These are phyloP conservation scores for Beauveria scarabaeidicola DNA, from an alignment of 2,329 filamentous ascomycete genomes.

Conservation along the genomic window DNA sequence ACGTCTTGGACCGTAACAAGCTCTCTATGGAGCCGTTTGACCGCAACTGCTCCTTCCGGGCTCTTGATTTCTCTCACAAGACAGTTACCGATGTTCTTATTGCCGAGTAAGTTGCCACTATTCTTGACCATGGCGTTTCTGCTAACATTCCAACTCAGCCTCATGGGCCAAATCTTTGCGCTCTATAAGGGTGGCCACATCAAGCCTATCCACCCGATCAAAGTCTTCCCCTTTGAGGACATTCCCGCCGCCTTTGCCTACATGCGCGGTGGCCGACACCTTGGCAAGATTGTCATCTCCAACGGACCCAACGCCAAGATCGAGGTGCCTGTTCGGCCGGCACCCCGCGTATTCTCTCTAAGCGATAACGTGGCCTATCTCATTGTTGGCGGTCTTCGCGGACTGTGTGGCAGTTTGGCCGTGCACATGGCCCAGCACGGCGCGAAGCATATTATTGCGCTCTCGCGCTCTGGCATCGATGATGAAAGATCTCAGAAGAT, in stretches of 20 bases:
- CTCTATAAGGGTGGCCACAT: slow-evolving; percentile 14
- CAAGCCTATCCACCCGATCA: slow-evolving; percentile 17
- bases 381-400: slow-evolving; percentile 21
- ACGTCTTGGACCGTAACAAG: slow-evolving; percentile 19
- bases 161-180: slow-evolving; percentile 8
- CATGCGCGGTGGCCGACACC: slow-evolving; percentile 32
- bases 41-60: slow-evolving; percentile 24
- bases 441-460: slow-evolving; percentile 19
- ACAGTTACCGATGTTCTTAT: slow-evolving; percentile 12
- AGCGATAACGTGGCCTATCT: slow-evolving; percentile 17
- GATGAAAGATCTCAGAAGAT: slow-evolving; percentile 12
- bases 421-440: slow-evolving; percentile 21
- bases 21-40: slow-evolving; percentile 28
- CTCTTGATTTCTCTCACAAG: slow-evolving; percentile 7
- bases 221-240: slow-evolving; percentile 19
- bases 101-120: background rate
- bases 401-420: slow-evolving; percentile 19
- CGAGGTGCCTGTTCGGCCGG: background rate
- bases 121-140: no score
- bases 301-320: background rate
- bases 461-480: slow-evolving; percentile 18
- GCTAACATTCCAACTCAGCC: no score
- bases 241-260: slow-evolving; percentile 29
- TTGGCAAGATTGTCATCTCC: slow-evolving; percentile 27
- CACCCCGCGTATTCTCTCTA: background rate